phyloP scores from a whole-genome alignment of 1,139 yeast genomes.

The Taphrina flavorubra region DNA sequence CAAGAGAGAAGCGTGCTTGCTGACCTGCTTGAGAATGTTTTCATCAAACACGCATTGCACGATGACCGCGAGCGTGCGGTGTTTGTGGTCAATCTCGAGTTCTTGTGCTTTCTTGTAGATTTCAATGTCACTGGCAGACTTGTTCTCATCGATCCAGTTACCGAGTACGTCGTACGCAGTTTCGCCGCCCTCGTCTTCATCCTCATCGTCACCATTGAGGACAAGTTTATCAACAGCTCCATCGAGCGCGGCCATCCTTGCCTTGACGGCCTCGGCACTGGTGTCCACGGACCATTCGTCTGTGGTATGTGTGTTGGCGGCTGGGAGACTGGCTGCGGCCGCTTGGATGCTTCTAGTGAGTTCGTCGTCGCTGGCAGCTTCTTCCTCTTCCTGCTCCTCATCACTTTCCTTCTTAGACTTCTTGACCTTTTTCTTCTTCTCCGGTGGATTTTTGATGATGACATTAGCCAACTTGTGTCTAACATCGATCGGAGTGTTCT shows the following conservation, averaged over 20 bases:
- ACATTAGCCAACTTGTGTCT: constrained; percentile 85
- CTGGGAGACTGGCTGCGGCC: constrained; percentile 73
- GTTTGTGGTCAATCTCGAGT: constrained; percentile 71
- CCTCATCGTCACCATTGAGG: constrained; percentile 54
- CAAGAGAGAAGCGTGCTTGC: constrained; percentile 55
- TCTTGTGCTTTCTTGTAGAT: constrained; percentile 88
- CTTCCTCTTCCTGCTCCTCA: constrained; percentile 52
- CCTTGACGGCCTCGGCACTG: constrained; percentile 94
- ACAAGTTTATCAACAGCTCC: constrained; percentile 52
- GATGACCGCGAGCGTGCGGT: constrained; percentile 84
- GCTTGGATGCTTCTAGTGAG: constrained; percentile 81
- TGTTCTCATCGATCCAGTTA: constrained; percentile 77
- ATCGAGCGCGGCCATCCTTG: constrained; percentile 87
- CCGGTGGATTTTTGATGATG: constrained; percentile 91
- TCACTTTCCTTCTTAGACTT: constrained; percentile 57
- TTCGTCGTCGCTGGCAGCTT: constrained; percentile 63
- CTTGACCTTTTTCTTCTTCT: constrained; percentile 55
- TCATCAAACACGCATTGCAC: constrained; percentile 90
- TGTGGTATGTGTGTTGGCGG: constrained; percentile 62
- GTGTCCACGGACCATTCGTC: constrained; percentile 99
- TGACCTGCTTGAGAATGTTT: constrained; percentile 72
- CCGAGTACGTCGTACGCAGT: constrained; percentile 75
- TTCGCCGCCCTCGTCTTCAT: constrained; percentile 54
- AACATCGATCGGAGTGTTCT: constrained; percentile 79
- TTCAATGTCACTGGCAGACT: constrained; percentile 82